A percentile compares a stretch with the other conserved stretches of the same genome.
phyloP scores from a whole-genome alignment of 345 rosid genomes.

The Eucalyptus camaldulensis region DNA sequence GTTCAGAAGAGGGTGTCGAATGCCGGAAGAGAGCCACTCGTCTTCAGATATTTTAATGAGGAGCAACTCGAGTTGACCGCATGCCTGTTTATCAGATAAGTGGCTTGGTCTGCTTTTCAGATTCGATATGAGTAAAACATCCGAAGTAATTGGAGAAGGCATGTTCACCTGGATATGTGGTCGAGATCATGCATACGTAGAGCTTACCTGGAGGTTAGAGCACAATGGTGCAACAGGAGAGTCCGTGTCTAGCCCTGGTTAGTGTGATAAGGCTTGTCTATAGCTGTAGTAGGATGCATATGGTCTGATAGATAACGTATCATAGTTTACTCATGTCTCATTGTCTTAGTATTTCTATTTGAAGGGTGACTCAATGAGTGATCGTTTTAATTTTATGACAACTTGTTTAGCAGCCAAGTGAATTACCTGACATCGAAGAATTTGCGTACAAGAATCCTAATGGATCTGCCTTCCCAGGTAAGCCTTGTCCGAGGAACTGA shows the following conservation, averaged over 20 bases:
- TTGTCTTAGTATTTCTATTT: neutral
- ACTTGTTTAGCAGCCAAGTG: constrained; percentile 16
- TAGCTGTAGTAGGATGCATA: neutral
- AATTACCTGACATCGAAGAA: constrained; percentile 68
- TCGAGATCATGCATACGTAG: neutral
- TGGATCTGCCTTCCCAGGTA: constrained; percentile 16
- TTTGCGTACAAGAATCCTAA: constrained; percentile 35
- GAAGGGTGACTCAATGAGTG: neutral
- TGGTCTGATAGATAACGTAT: neutral
- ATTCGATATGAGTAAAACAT: neutral
- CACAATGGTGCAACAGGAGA: neutral
- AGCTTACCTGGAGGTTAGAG: neutral
- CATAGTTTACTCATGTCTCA: neutral
- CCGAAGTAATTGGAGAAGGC: neutral
- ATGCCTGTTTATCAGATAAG: neutral
- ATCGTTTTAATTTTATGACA: neutral
- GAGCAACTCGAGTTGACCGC: neutral
- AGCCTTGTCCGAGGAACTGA: neutral
- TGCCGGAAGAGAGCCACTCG: neutral
- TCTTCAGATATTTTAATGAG: neutral
- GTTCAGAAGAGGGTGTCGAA: neutral
- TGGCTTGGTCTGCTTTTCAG: neutral
- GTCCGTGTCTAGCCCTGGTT: neutral
- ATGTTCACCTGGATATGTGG: neutral
- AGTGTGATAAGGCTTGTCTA: neutral